phyloP scores from a whole-genome alignment of 2,329 filamentous ascomycete genomes.

The Gliomastix tumulicola region DNA sequence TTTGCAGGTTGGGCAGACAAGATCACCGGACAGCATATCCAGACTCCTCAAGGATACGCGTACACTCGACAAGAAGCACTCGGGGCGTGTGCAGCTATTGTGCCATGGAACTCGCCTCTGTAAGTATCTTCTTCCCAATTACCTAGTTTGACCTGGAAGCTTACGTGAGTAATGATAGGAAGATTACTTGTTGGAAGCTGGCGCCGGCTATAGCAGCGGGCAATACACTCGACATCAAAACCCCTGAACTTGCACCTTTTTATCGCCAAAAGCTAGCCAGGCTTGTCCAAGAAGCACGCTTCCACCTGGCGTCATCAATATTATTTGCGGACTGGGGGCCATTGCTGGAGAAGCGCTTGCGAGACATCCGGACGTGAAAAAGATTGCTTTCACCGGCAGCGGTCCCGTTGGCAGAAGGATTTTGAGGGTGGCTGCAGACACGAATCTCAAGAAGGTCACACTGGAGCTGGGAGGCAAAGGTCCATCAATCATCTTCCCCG shows the following conservation, averaged over 20 bases:
- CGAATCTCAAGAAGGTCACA: constrained; percentile 46
- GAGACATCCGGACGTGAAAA: constrained; percentile 56
- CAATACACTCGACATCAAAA: constrained; percentile 53
- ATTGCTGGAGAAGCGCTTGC: constrained; percentile 59
- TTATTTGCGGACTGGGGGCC: constrained; percentile 59
- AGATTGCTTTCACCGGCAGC: constrained; percentile 67
- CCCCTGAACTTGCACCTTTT: constrained; percentile 55
- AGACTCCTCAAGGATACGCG: constrained; percentile 73
- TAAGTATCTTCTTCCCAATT: neutral
- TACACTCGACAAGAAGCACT: constrained; percentile 73
- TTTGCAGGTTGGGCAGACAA: constrained; percentile 85
- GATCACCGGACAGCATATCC: constrained; percentile 79
- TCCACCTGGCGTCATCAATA: constrained; percentile 65
- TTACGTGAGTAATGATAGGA: neutral
- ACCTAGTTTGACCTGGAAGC: neutral
- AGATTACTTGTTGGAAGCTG: constrained; percentile 37
- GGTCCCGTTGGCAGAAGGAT: constrained; percentile 60
- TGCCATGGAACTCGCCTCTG: constrained; percentile 67
- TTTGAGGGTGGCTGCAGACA: constrained; percentile 58
- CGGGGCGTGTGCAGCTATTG: constrained; percentile 58
- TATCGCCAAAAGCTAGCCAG: constrained; percentile 52
- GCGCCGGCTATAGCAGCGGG: constrained; percentile 56
- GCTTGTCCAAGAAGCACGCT: constrained; percentile 61
- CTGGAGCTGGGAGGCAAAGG: constrained; percentile 54
- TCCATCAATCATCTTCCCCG: constrained; percentile 49